Conservation (phyloP, 2,329 filamentous ascomycete genomes). For the Nemania sp. region DNA sequence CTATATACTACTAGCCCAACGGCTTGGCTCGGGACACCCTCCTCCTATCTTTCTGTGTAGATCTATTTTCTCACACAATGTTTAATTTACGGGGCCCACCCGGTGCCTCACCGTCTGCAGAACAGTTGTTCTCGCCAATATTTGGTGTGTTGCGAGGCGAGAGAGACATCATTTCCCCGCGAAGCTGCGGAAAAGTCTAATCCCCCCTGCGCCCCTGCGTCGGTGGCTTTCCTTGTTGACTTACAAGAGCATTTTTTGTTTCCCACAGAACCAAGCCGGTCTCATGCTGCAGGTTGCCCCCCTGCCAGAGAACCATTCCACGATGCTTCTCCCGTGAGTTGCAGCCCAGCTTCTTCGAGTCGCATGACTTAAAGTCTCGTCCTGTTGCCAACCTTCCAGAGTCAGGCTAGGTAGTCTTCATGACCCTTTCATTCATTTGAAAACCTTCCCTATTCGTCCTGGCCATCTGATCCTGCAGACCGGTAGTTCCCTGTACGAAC, state of each 20-base stretch:
- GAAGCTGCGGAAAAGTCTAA: background rate
- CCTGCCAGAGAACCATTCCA: constrained; percentile 15
- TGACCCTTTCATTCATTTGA: constrained; percentile 28
- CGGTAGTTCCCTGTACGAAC: constrained; percentile 13
- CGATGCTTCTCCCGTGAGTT: constrained; percentile 21
- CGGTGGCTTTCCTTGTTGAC: constrained; percentile 14
- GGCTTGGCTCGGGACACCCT: constrained; percentile 15
- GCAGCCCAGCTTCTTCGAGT: constrained; percentile 24
- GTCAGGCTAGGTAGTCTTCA: constrained; percentile 28
- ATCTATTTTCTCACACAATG: constrained; percentile 1
- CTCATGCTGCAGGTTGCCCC: constrained; percentile 11
- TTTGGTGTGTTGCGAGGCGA: constrained; percentile 20
- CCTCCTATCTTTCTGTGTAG: constrained; percentile 2
- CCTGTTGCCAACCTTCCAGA: constrained; percentile 29
- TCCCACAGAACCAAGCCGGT: constrained; percentile 23
- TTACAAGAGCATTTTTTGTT: constrained; percentile 8
- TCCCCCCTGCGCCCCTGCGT: constrained; percentile 19
- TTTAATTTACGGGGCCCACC: constrained; percentile 7
- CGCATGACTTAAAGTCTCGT: constrained; percentile 36
- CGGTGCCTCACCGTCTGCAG: constrained; percentile 21
- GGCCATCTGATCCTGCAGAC: constrained; percentile 36
- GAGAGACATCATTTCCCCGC: constrained; percentile 12
- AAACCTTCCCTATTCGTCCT: constrained; percentile 41
- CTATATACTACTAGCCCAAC: background rate
- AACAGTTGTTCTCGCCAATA: constrained; percentile 2